phyloP scores from a whole-genome alignment of 192 early-diverging fungal genomes.

The Mortierella antarctica region DNA sequence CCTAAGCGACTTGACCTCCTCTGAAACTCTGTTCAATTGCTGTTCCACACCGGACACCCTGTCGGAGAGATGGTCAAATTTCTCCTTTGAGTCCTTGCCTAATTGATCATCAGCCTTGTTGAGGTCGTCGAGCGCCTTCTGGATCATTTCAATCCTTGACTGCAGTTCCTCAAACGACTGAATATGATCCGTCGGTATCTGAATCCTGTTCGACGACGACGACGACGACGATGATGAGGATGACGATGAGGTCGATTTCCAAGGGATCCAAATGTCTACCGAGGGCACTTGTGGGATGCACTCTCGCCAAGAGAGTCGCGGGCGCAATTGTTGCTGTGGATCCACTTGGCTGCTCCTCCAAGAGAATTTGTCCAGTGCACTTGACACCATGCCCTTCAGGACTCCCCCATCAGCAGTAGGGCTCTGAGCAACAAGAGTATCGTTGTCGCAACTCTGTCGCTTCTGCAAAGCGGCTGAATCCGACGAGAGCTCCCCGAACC shows the following conservation, averaged over 20 bases:
- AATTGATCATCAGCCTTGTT: slow-evolving; percentile 14
- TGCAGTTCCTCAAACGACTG: slow-evolving; percentile 33
- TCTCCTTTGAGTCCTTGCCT: slow-evolving; percentile 4
- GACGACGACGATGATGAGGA: not conserved
- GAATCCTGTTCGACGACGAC: slow-evolving; percentile 2
- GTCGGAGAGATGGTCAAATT: not conserved
- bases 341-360: not conserved
- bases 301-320: not conserved
- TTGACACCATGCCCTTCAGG: slow-evolving; percentile 1
- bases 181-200: slow-evolving; percentile 31
- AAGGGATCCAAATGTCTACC: slow-evolving; percentile 28
- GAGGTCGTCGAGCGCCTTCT: slow-evolving; percentile 20
- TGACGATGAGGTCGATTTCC: not conserved
- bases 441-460: slow-evolving; percentile 6
- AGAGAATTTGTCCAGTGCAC: slow-evolving; percentile 10
- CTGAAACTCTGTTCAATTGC: slow-evolving; percentile 19
- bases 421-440: not conserved
- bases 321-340: not conserved
- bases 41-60: slow-evolving; percentile 19
- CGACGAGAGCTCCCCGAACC: not conserved
- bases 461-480: not conserved
- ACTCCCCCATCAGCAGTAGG: not conserved
- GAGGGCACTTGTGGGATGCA: slow-evolving; percentile 38
- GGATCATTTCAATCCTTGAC: slow-evolving; percentile 31
- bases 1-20: slow-evolving; percentile 17